Conservation (phyloP, 352 stramenopile genomes). For the Phytopythium helicoides region DNA sequence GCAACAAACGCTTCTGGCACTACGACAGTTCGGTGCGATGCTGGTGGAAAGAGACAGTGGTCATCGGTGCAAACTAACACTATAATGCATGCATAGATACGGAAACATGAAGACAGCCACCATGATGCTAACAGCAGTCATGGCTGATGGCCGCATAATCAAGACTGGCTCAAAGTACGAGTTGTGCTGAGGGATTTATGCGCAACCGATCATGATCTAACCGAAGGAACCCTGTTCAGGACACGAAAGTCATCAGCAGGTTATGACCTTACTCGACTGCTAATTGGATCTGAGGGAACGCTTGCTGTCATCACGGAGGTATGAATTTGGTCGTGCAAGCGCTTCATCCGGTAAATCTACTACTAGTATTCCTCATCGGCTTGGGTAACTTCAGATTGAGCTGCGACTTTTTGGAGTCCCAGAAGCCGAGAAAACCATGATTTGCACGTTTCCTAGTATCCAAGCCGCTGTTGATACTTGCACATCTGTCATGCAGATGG, state of each 20-base stretch:
- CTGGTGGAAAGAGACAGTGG: neutral
- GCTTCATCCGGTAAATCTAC: too few relatives aligned
- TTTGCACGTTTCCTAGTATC: conserved; percentile 90
- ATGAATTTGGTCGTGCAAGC: too few relatives aligned
- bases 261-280: conserved; percentile 95
- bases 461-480: conserved; percentile 73
- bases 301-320: conserved; percentile 93
- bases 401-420: conserved; percentile 91
- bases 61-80: too few relatives aligned
- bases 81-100: too few relatives aligned
- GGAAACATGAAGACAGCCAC: conserved; percentile 98
- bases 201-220: too few relatives aligned
- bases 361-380: too few relatives aligned
- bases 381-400: conserved; percentile 44
- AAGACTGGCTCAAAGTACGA: conserved; percentile 90
- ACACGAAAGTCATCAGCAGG: conserved; percentile 96
- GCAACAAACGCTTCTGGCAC: conserved; percentile 89
- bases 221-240: conserved; percentile 12
- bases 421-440: conserved; percentile 80
- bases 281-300: conserved; percentile 95
- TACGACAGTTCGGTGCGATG: conserved; percentile 73
- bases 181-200: too few relatives aligned
- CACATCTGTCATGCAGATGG: conserved; percentile 75
- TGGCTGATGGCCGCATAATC: conserved; percentile 87
- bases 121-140: conserved; percentile 90